A percentile compares a stretch with the other conserved stretches of the same genome.
phyloP scores from a whole-genome alignment of 2,329 filamentous ascomycete genomes.

The Orbilia quercus region DNA sequence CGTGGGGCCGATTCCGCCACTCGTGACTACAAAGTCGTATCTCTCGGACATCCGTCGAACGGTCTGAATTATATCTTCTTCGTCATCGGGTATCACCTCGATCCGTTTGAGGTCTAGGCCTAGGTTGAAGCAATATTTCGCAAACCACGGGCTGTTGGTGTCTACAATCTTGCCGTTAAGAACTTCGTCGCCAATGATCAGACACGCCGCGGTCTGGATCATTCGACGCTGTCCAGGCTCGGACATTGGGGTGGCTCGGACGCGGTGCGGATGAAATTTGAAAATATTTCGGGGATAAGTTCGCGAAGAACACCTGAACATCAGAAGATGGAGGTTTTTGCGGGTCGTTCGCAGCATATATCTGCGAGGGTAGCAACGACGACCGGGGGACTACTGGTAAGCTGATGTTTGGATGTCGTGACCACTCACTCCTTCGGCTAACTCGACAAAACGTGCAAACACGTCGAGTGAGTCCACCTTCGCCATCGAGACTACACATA shows the following conservation, averaged over 20 bases:
- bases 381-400: neutral
- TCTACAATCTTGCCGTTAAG: conserved; percentile 79
- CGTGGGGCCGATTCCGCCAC: conserved; percentile 95
- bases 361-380: too few relatives aligned
- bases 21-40: conserved; percentile 96
- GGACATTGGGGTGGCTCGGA: conserved; percentile 61
- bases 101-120: conserved; percentile 80
- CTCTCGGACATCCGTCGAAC: conserved; percentile 84
- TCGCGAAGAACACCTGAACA: conserved; percentile 23
- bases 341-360: too few relatives aligned
- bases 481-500: neutral
- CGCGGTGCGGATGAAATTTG: conserved; percentile 37
- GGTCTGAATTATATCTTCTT: conserved; percentile 88
- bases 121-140: conserved; percentile 74
- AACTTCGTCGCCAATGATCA: conserved; percentile 98
- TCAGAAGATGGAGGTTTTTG: too few relatives aligned
- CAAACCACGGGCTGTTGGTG: conserved; percentile 73
- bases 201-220: conserved; percentile 88
- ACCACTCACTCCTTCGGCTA: too few relatives aligned
- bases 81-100: conserved; percentile 93
- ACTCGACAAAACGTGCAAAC: too few relatives aligned
- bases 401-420: too few relatives aligned
- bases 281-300: conserved; percentile 66
- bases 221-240: conserved; percentile 59
- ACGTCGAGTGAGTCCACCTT: neutral